Percentiles rank a stretch among this genome's conserved stretches.
These are phyloP conservation scores for Psilocybe sp. DNA, from an alignment of 768 basidiomycete species.

Conservation along the genomic window DNA sequence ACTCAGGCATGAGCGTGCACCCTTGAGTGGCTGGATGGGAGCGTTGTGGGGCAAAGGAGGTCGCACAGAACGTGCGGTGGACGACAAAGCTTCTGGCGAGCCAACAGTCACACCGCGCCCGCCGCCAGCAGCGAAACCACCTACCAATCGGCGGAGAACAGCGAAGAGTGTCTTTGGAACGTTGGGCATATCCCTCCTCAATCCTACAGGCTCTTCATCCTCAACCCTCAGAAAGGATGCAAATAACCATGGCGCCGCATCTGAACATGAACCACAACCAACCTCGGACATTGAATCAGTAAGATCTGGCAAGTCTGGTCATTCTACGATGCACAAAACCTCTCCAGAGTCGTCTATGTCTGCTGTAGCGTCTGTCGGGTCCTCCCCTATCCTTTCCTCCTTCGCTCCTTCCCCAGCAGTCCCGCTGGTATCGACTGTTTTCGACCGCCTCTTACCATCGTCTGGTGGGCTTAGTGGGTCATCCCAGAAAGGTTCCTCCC, in stretches of 20 bases:
- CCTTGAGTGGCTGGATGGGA: slow-evolving; percentile 76
- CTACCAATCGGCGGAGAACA: slow-evolving; percentile 35
- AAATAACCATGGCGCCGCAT: slow-evolving; percentile 17
- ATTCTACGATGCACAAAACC: slow-evolving; percentile 6
- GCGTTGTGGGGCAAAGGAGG: slow-evolving; percentile 66
- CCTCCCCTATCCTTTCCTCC: slow-evolving; percentile 37
- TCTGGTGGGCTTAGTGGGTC: slow-evolving; percentile 3
- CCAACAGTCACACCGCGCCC: slow-evolving; percentile 11
- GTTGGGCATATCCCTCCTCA: slow-evolving; percentile 66
- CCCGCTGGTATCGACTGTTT: slow-evolving; percentile 40
- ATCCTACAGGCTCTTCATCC: slow-evolving; percentile 32
- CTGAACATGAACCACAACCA: slow-evolving; percentile 12
- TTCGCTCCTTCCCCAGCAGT: slow-evolving; percentile 40
- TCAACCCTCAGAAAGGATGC: background rate
- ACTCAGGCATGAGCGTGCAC: slow-evolving; percentile 44
- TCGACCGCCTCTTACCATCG: slow-evolving; percentile 26
- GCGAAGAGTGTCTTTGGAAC: slow-evolving; percentile 71
- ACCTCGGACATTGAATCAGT: slow-evolving; percentile 34
- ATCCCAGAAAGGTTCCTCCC: slow-evolving; percentile 20
- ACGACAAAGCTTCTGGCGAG: slow-evolving; percentile 14
- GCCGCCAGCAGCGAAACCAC: slow-evolving; percentile 11
- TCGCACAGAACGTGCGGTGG: slow-evolving; percentile 17
- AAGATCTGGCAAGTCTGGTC: slow-evolving; percentile 23
- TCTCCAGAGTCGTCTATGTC: slow-evolving; percentile 14
- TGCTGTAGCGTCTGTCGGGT: slow-evolving; percentile 24